Evolutionary conservation across 2,329 filamentous ascomycete species (phyloP), one percentile per base, ranked within the genome.

Genomic region (Aureobasidium zeae): DNA sequence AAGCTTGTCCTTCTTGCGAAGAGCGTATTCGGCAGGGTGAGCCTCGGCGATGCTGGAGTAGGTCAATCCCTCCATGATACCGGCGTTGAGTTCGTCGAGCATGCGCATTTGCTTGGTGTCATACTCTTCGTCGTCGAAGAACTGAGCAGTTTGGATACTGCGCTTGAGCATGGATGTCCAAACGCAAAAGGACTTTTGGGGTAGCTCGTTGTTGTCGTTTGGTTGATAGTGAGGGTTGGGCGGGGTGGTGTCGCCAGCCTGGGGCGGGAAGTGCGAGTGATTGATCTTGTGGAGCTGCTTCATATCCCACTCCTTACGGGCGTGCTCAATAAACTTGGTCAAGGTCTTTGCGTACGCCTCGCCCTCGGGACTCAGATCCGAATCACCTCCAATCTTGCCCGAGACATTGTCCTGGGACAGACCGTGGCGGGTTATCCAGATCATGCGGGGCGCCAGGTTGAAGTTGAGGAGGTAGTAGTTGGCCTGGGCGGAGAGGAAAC

Each of bases 151-250:
- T 58, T 94, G 79, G 38, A 91, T 81, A 48, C 85, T 87, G 51
- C 91, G 83, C 59, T 84, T 82, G 50, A 98, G 76, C 89, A 96
- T 96, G 2, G 86, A 94, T 0, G 89, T 95, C 91, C 91, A 98
- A 12, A 98, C 86, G 62, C 91, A 98, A 60, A 95, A 50, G n/a
- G 46, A 36, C 79, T 37, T 73, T 52, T 51, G 52, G 20, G 43
- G 45, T 9, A 38, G 25, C 20, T 65, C 63, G 33, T 53, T 48
- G 31, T 46, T 63, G 2, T 60, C 60, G 13, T 66, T 59, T 43
- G 73, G 73, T 49, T 77, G 73, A 53, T 81, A 81, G 58, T 94
- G 86, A 0, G 91, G 91, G 57, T 98, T 96, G 0, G 91, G 91
- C 4, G 91, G 91, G 0, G 91, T 96, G 52, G 83, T 84, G 63